Evolutionary conservation across 2,329 filamentous ascomycete genomes (phyloP).

Genomic region (Fusarium neocosmosporiellum): DNA sequence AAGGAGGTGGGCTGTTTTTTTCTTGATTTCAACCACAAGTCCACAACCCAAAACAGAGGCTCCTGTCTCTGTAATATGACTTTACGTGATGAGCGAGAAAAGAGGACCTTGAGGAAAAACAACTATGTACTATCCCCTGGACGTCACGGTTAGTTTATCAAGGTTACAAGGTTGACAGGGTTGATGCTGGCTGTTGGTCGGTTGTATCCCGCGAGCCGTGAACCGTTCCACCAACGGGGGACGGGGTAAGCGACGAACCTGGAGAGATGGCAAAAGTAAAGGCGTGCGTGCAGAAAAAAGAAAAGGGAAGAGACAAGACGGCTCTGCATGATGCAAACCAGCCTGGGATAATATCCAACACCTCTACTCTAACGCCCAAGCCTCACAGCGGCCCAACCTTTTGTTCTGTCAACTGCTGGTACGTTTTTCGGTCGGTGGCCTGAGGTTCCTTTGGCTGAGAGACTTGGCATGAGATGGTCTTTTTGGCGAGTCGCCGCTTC

Average conservation of each 20-base stretch:
- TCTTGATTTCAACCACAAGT: background rate
- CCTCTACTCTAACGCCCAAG: background rate
- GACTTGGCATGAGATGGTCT: background rate
- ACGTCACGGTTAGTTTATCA: slow-evolving; percentile 5
- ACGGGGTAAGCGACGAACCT: background rate
- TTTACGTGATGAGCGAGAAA: background rate
- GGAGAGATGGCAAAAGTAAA: background rate
- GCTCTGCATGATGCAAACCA: background rate
- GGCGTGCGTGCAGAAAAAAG: background rate
- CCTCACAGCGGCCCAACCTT: background rate
- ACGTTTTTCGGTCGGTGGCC: background rate
- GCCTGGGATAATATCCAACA: background rate
- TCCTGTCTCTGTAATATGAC: slow-evolving; percentile 2
- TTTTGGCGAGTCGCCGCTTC: slow-evolving; percentile 4
- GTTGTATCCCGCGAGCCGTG: background rate
- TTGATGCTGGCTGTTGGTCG: background rate
- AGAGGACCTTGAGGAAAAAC: background rate
- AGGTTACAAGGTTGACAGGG: slow-evolving; percentile 6
- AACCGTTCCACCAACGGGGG: background rate
- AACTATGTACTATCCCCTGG: background rate
- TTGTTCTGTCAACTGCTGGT: background rate
- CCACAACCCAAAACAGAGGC: background rate
- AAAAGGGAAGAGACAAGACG: background rate
- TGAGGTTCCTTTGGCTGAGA: background rate
- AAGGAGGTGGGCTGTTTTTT: background rate